Base-by-base conservation (phyloP, 768 basidiomycete species). In the Suillus weaverae region DNA sequence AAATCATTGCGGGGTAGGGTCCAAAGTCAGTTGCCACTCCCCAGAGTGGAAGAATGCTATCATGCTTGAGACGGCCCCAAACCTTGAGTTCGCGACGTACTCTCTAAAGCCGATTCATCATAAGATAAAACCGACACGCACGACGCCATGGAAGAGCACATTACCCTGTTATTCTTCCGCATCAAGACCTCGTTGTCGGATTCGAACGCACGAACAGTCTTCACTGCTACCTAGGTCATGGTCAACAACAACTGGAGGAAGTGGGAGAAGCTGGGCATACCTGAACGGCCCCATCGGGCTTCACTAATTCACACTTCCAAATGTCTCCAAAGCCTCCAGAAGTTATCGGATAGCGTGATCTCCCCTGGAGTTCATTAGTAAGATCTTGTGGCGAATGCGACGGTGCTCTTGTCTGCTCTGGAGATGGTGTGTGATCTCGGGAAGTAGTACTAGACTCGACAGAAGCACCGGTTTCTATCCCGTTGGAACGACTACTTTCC, bases 371-470 rank as follows among this genome's bases (percentile, higher is more conserved):
- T 20, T 46, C n/a, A 46, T 11, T 5, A 46, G 44, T 46, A 22
- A 46, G 44, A 46, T 46, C 44, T 46, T 11, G 44, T n/a, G 20
- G n/a, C 20, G 11, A 20, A 46, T 46, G 7, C 1, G 44, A 46
- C 44, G n/a, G 86, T 43, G 89, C 84, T 14, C 83, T 83, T 38
- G 73, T 77, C 69, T 78, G 81, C 60, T 86, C 85, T 2, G 89
- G 88, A 9, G 89, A 89, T 22, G 84, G 76, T 1, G 83, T 81
- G 55, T 87, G 82, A 51, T 83, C 79, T 71, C 79, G 55, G 68
- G 71, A 20, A 57, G 77, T 76, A 33, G 75, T 69, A 63, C 74
- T 73, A 20, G 80, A 76, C 54, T 89, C 88, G 3, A 74, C 68
- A 26, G 80, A 76, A 22, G 80, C 79, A 14, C 73, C 77, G 22